Evolutionary conservation across 306 rosid genomes (phyloP), one percentile per base, ranked within the genome.

Genomic region (Pyrus betulifolia): DNA sequence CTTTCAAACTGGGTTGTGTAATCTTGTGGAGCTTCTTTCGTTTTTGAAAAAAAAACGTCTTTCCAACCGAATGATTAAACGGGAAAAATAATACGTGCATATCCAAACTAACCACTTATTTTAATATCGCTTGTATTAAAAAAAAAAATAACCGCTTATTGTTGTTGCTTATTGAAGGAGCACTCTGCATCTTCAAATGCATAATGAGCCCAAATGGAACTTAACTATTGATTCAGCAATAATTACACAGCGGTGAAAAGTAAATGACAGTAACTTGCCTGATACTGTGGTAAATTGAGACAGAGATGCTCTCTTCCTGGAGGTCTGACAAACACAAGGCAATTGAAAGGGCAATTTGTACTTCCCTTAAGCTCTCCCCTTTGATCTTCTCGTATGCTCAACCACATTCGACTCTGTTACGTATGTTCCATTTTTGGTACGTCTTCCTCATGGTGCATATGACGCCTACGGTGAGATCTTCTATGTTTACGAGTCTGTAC

Each of bases 391-490:
- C 25, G 63, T 21, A 6, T 27, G 72, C 31, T 74, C 33, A 15
- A 52, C 74, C 82, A 64, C n/a, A 72, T 44, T 71, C 79, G 82
- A 85, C 70, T 59, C 63, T 52, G 69, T 78, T 70, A 78, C 18
- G 54, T 63, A 62, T 65, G 67, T 11, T 81, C 79, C 14, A 83
- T 45, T 70, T 79, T 68, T 52, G 82, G 55, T 64, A 35, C 75
- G 18, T 18, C 85, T 6, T 86, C 87, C 45, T 74, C 86, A 44
- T 81, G 85, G 54, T 76, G 92, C 80, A 83, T 80, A 69, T 88
- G 84, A 79, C 82, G 96, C 83, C 85, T 88, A 3, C 91, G 92
- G 74, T 82, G 91, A 78, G 84, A 79, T 89, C 93, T 85, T 86
- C 74, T 90, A 38, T 80, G 89, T 74, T 74, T 59, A 69, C 86